These are phyloP conservation scores for Chaetomium globosum DNA, from an alignment of 2,329 filamentous ascomycete species.

Conservation along the genomic window DNA sequence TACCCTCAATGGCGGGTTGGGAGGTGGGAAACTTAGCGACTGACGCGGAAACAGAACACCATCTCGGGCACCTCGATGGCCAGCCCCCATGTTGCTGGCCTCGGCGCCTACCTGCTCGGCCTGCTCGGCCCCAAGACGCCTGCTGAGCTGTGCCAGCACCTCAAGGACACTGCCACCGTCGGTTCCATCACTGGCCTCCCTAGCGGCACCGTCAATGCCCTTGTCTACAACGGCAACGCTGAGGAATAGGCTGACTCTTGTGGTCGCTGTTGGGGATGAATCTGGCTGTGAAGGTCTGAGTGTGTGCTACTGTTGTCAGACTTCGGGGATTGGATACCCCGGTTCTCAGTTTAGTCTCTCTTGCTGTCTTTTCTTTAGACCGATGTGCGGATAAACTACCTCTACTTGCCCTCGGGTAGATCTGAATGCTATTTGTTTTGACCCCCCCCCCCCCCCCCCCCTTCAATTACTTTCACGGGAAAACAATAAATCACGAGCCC, in stretches of 20 bases:
- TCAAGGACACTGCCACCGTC: constrained; percentile 48
- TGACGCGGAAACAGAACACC: constrained; percentile 37
- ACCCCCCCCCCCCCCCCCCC: not conserved
- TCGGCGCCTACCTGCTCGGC: constrained; percentile 47
- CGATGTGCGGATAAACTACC: not conserved
- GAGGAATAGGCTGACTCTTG: not conserved
- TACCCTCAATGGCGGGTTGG: not conserved
- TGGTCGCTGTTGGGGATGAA: not conserved
- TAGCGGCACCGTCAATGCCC: constrained; percentile 51
- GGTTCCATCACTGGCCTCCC: constrained; percentile 47
- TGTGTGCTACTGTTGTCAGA: not conserved
- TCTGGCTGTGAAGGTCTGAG: not conserved
- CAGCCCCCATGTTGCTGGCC: constrained; percentile 42
- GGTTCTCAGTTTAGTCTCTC: not conserved
- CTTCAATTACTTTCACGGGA: not conserved
- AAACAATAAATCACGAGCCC: not conserved
- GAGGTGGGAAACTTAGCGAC: not conserved
- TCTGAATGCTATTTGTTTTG: not conserved
- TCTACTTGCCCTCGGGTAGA: not conserved
- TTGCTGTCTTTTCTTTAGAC: not conserved
- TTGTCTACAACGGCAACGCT: constrained; percentile 58
- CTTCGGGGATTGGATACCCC: too few species aligned
- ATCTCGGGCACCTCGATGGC: constrained; percentile 53
- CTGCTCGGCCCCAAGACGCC: constrained; percentile 48
- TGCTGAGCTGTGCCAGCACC: constrained; percentile 50